A percentile compares a stretch with the other conserved stretches of the same genome.
Evolutionary conservation across 805 yeast species (phyloP).

Genomic region (Scheffersomyces coipomensis): DNA sequence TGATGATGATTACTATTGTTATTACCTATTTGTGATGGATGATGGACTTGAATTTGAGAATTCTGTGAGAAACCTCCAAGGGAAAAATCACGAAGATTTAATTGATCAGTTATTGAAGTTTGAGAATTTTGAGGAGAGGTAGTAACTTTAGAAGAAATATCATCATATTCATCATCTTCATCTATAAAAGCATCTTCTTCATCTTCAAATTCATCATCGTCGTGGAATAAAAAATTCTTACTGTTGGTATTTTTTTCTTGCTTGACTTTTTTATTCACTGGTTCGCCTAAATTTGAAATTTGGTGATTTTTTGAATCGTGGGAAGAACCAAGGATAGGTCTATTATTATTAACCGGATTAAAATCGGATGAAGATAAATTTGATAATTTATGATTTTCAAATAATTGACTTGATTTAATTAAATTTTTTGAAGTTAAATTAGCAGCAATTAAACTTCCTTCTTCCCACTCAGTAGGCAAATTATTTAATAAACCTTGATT

Average conservation of each 20-base stretch:
- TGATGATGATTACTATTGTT: too few relatives aligned
- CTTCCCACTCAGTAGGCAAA: conserved; percentile 45
- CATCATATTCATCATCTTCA: conserved; percentile 2
- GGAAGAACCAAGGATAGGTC: background rate
- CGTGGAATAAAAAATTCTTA: background rate
- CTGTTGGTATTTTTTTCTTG: conserved; percentile 1
- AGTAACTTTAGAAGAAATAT: background rate
- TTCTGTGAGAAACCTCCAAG: background rate
- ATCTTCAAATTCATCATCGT: background rate
- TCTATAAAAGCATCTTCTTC: background rate
- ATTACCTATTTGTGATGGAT: too few relatives aligned
- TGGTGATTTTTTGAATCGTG: too few relatives aligned
- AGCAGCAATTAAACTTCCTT: conserved; percentile 43
- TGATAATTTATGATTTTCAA: conserved; percentile 28
- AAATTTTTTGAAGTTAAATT: conserved; percentile 24
- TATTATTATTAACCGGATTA: background rate
- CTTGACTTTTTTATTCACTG: background rate
- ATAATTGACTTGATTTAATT: conserved; percentile 24
- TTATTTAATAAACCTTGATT: conserved; percentile 38
- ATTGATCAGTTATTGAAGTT: conserved; percentile 10
- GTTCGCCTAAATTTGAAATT: background rate
- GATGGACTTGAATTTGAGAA: too few relatives aligned
- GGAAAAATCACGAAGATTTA: conserved; percentile 9
- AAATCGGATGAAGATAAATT: background rate
- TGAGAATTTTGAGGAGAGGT: conserved; percentile 1